Evolutionary conservation across 1,284 basidiomycete species (phyloP).

Genomic region (Cryptococcus sp.): DNA sequence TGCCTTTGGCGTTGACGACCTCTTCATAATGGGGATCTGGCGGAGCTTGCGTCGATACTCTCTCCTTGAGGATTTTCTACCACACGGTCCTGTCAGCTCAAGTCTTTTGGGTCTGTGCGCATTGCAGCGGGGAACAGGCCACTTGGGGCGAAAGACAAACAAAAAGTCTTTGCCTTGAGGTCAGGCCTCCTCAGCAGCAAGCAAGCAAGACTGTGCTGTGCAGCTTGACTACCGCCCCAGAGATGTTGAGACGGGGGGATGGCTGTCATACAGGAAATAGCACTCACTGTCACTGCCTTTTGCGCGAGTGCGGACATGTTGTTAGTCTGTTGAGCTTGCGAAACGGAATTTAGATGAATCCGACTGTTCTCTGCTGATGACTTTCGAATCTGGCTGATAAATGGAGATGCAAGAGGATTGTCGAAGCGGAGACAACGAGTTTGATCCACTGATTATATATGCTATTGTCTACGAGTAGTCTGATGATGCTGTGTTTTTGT

Average conservation of each 20-base stretch:
- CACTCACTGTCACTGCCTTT: conserved; percentile 37
- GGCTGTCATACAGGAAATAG: not conserved
- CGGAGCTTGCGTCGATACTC: conserved; percentile 65
- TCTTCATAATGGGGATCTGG: conserved; percentile 78
- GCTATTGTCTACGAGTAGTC: no score
- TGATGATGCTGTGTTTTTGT: no score
- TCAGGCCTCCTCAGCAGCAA: not conserved
- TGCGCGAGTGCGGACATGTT: conserved; percentile 32
- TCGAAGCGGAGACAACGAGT: no score
- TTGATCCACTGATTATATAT: no score
- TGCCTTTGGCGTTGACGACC: conserved; percentile 66
- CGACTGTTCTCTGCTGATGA: no score
- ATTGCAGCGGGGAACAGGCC: not conserved
- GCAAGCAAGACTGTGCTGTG: not conserved
- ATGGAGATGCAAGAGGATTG: no score
- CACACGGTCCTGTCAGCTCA: conserved; percentile 9
- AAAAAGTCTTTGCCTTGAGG: not conserved
- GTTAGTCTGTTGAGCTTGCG: not conserved
- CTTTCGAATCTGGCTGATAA: no score
- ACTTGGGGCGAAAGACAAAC: conserved; percentile 5
- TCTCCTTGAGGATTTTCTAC: conserved; percentile 61
- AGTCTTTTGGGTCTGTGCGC: not conserved
- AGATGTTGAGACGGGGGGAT: not conserved
- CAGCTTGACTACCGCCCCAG: no score
- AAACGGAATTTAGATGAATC: no score